Evolutionary conservation across 352 stramenopile species (phyloP), one percentile per base, ranked within the genome.

Genomic region (Phytophthora syringae): DNA sequence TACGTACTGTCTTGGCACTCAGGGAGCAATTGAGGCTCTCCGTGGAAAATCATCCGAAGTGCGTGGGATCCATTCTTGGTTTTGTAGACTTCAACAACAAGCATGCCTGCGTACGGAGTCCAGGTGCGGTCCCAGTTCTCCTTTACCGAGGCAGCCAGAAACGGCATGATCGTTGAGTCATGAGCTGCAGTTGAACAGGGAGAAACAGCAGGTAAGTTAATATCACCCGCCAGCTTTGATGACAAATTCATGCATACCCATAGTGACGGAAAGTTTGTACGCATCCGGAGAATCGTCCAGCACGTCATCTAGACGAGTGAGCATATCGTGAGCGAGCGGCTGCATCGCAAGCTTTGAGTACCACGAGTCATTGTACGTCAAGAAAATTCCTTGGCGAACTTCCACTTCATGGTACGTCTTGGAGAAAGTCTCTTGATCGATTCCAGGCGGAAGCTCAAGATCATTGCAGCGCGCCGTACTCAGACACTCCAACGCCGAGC

Each of bases 141-240:
- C 32, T 84, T 86, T 40, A 86, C 73, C 27, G 89, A 73, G 11
- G 82, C 79, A 25, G 88, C 84, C 27, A 95, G 60, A 43, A 95
- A 84, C 15, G 88, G 88, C 86, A 95, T 95, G 63, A 95, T 80
- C 3, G 88, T 95, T 66, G 86, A 94, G 70, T 95, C 88, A 43
- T 95, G 88, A 18, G 64, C 60, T 81, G 58, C 5, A 60, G 11
- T 30, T 24, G 28, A 44, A 39, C 18, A 25, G 24, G 24, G 44
- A 12, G n/a, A 43, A 24, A 50, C 44, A 27, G 2, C 11, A 49
- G 28, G n/a, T 52, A 20, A 40, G 20, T 15, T 42, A 15, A 13
- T 20, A 49, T 45, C 22, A 54, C 37, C 21, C 9, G 32, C 22
- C 12, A 47, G 22, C 20, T 6, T 22, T 25, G 1, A 43, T 12